These are phyloP conservation scores for Orobanche coerulescens DNA, from an alignment of 257 asterid genomes.

Conservation along the genomic window DNA sequence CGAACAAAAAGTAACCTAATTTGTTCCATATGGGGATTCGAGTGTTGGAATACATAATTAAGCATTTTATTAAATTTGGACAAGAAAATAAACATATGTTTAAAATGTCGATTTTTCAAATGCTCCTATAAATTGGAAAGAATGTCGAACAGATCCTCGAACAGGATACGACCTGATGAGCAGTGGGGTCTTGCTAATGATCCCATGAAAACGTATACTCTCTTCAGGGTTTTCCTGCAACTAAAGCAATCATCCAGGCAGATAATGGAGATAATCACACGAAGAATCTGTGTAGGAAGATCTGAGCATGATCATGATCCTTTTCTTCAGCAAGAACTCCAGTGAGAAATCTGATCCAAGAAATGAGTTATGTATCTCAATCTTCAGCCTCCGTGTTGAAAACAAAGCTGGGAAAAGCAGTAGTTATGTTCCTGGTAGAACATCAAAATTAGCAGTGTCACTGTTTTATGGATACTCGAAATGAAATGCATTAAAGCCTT, in stretches of 20 bases:
- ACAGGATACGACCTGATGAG: background rate
- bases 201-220: too few species aligned
- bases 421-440: conserved; percentile 48
- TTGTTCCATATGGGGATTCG: too few species aligned
- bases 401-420: conserved; percentile 63
- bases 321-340: background rate
- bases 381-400: conserved; percentile 66
- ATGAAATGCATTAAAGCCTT: background rate
- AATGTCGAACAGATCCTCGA: too few species aligned
- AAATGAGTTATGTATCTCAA: conserved; percentile 20
- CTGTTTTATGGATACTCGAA: background rate
- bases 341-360: conserved; percentile 7
- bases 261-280: background rate
- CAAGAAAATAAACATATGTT: background rate
- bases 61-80: too few species aligned
- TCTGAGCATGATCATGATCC: background rate
- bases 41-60: too few species aligned
- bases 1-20: too few species aligned
- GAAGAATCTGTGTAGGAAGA: background rate
- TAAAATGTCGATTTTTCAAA: background rate
- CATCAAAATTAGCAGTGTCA: conserved; percentile 10
- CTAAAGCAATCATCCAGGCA: too few species aligned
- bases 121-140: background rate
- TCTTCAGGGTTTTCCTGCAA: too few species aligned
- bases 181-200: too few species aligned